Percentiles rank a stretch among this genome's conserved stretches.
Evolutionary conservation across 2,329 filamentous ascomycete genomes (phyloP).

Genomic region (Mollisia scopiformis): DNA sequence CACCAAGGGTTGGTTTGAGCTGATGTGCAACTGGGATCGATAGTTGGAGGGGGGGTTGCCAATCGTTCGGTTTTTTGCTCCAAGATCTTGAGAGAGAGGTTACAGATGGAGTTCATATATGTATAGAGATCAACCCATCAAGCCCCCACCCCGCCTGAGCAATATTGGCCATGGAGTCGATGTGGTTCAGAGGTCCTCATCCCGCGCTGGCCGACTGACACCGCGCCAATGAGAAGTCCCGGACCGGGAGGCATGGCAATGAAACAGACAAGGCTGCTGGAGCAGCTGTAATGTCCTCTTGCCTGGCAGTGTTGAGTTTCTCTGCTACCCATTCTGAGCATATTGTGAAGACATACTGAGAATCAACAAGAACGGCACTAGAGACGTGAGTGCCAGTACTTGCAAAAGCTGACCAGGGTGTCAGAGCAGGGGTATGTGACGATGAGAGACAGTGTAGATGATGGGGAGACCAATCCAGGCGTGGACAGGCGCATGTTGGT

Average conservation of each 20-base stretch:
- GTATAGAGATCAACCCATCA: conserved; percentile 23
- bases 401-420: conserved; percentile 30
- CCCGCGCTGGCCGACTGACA: conserved; percentile 29
- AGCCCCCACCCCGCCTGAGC: conserved; percentile 27
- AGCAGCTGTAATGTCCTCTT: conserved; percentile 22
- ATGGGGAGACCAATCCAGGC: conserved; percentile 26
- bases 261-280: conserved; percentile 32
- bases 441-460: conserved; percentile 32
- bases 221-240: conserved; percentile 30
- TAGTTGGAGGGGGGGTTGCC: conserved; percentile 23
- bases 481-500: conserved; percentile 20
- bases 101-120: conserved; percentile 32
- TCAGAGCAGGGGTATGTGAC: conserved; percentile 29
- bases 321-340: conserved; percentile 12
- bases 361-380: conserved; percentile 25
- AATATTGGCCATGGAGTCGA: conserved; percentile 24
- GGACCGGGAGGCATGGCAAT: conserved; percentile 26
- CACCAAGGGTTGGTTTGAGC: conserved; percentile 8
- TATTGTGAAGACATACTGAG: conserved; percentile 16
- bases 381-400: conserved; percentile 31
- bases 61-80: conserved; percentile 26
- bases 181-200: conserved; percentile 24
- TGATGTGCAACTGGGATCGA: conserved; percentile 26
- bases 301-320: conserved; percentile 16
- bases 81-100: conserved; percentile 25